Conservation (phyloP, 2,329 filamentous ascomycete genomes). For the Colletotrichum sp. region DNA sequence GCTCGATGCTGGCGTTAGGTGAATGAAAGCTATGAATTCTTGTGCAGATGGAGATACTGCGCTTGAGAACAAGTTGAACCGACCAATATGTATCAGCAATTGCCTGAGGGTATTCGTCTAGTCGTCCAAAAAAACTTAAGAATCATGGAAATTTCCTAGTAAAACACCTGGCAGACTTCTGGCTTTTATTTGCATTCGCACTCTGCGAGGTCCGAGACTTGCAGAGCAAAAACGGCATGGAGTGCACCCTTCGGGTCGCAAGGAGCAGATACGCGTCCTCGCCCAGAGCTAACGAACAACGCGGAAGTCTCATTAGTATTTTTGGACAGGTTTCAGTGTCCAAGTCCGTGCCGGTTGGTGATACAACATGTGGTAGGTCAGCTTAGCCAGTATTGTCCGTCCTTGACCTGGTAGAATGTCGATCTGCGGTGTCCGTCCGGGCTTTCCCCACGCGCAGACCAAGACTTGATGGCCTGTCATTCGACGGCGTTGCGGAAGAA, state of each 20-base stretch:
- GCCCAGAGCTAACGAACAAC: not conserved
- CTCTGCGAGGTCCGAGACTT: not conserved
- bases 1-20: not conserved
- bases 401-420: not conserved
- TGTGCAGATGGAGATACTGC: not conserved
- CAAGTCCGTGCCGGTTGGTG: conserved; percentile 11
- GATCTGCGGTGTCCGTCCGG: conserved; percentile 14
- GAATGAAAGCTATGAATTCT: not conserved
- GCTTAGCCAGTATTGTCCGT: not conserved
- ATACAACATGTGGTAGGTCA: conserved; percentile 12
- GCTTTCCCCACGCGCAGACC: conserved; percentile 15
- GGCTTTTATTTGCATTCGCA: not conserved
- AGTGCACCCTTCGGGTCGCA: not conserved
- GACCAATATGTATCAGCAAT: not conserved
- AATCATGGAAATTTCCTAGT: not conserved
- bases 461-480: not conserved
- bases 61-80: not conserved
- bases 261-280: not conserved
- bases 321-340: conserved; percentile 12
- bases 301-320: conserved; percentile 2
- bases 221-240: not conserved
- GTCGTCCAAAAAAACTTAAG: not conserved
- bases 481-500: not conserved
- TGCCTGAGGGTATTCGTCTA: not conserved
- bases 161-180: not conserved